Evolutionary conservation across 305 asterid species (phyloP), one percentile per base, ranked within the genome.

Genomic region (Fraxinus velutina): DNA sequence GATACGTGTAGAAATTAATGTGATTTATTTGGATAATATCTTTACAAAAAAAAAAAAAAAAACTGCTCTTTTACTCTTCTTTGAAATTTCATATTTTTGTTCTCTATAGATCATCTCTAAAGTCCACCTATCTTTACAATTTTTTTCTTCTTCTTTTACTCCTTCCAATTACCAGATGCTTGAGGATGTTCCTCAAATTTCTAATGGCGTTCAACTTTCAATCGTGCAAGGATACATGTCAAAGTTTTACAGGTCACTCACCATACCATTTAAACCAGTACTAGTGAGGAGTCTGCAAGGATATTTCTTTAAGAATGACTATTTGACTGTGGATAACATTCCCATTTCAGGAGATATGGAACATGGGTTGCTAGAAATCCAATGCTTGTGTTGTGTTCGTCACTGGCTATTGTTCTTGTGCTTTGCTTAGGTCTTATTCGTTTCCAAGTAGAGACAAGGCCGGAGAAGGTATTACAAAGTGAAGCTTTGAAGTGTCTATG

Each of bases 321-420:
- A 32, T 75, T 44, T 90, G 85, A 92, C 81, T 47, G 84, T 80
- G 77, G 50, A 37, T 78, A 34, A 50, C 75, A 79, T 84, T 79
- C 79, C 57, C 81, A 3, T 87, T 86, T 84, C 97, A 96, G 99
- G 98, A 89, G 89, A 90, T 96, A 96, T 72, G 99, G 99, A 75
- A 94, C 98, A 79, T 93, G 97, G 98, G 99, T 96, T 85, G 99
- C 99, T 70, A 92, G 99, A 89, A 90, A 94, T 90, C 98, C 98
- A 24, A 39, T 84, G 77, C 94, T 93, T 79, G 97, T 96, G 39
- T 83, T 96, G 87, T 94, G 94, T 85, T 92, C 94, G 2, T 96
- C 99, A 6, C 82, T 94, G 86, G 89, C 85, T 77, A 73, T 93
- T 39, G 93, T 94, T 86, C 89, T 92, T 78, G 84, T 91, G 85